A percentile compares a stretch with the other conserved stretches of the same genome.
Evolutionary conservation across 2,329 filamentous ascomycete species (phyloP).

Genomic region (Beauveria australis): DNA sequence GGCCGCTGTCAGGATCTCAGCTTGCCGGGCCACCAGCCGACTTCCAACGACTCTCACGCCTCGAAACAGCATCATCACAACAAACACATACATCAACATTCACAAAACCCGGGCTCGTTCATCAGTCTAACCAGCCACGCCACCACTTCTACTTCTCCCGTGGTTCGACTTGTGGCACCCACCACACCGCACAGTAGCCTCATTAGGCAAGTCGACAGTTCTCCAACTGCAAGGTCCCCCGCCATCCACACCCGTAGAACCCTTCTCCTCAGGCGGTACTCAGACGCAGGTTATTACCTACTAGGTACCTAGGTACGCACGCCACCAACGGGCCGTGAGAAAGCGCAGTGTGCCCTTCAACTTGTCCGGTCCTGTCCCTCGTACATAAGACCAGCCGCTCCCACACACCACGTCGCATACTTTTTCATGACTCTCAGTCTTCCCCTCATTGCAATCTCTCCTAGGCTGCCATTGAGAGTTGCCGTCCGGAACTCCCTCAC

Average conservation of each 20-base stretch:
- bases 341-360: constrained; percentile 3
- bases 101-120: background rate
- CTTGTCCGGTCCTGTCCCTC: background rate
- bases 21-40: background rate
- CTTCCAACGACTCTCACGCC: background rate
- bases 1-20: background rate
- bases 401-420: constrained; percentile 14
- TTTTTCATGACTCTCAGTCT: constrained; percentile 25
- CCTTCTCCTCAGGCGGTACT: background rate
- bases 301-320: too few species aligned
- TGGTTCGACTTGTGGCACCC: background rate
- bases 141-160: background rate
- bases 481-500: background rate
- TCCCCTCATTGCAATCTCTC: constrained; percentile 26
- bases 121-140: background rate
- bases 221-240: constrained; percentile 5
- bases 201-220: constrained; percentile 7
- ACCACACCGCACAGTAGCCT: background rate
- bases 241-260: background rate
- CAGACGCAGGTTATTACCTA: background rate
- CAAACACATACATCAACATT: background rate
- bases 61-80: background rate
- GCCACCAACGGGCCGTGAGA: constrained; percentile 5
- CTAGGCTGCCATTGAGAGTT: constrained; percentile 24
- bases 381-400: constrained; percentile 14